Percentiles rank a stretch among this genome's conserved stretches.
phyloP scores from a whole-genome alignment of 306 rosid genomes.

The Cucurbita maxima region DNA sequence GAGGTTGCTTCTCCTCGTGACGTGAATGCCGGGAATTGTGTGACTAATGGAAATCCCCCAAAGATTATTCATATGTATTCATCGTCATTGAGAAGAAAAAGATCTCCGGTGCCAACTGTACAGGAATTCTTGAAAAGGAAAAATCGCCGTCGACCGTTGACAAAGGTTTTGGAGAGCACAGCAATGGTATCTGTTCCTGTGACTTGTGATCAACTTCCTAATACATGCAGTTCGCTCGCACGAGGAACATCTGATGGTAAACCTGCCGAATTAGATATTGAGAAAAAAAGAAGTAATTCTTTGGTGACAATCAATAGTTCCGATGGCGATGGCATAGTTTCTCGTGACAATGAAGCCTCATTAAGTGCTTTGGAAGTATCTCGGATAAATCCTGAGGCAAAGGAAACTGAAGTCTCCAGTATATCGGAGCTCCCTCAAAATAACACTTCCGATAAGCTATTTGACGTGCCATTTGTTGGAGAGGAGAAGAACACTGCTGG shows the following conservation, averaged over 20 bases:
- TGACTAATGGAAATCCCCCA: conserved; percentile 44
- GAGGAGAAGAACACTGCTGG: conserved; percentile 56
- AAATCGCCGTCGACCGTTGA: conserved; percentile 62
- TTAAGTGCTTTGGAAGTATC: conserved; percentile 35
- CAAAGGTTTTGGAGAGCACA: conserved; percentile 89
- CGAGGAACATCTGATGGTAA: conserved; percentile 24
- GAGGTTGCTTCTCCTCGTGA: conserved; percentile 44
- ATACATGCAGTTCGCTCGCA: conserved; percentile 33
- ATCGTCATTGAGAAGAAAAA: conserved; percentile 57
- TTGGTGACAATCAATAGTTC: conserved; percentile 11
- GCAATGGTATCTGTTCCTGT: conserved; percentile 81
- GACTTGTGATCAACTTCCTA: conserved; percentile 48
- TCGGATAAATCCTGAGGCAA: conserved; percentile 19
- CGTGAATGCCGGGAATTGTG: conserved; percentile 25
- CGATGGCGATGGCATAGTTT: conserved; percentile 25
- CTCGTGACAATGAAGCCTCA: conserved; percentile 44
- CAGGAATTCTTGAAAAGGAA: conserved; percentile 62
- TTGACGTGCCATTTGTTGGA: conserved; percentile 53
- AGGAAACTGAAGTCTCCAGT: conserved; percentile 38
- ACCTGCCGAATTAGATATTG: conserved; percentile 34
- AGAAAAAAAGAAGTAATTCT: conserved; percentile 29
- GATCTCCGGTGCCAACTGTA: conserved; percentile 61
- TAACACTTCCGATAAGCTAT: conserved; percentile 40
- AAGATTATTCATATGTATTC: conserved; percentile 40
- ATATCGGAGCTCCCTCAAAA: conserved; percentile 28